Evolutionary conservation across 2,329 filamentous ascomycete genomes (phyloP).

Genomic region (Tolypocladium album): DNA sequence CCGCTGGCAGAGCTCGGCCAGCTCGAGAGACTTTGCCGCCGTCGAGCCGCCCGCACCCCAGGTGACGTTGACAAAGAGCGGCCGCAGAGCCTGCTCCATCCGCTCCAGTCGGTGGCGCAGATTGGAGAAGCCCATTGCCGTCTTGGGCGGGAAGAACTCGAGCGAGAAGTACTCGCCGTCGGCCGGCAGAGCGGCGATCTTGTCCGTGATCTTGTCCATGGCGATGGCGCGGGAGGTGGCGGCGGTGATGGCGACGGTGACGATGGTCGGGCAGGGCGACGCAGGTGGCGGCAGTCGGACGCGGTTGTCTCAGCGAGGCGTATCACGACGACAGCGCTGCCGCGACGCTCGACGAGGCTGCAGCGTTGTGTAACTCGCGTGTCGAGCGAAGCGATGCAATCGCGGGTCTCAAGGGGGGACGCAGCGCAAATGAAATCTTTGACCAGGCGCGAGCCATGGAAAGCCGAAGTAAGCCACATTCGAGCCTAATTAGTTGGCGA

Average conservation of each 20-base stretch:
- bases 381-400: background rate
- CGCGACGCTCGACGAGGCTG: background rate
- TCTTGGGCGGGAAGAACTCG: conserved; percentile 99
- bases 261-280: background rate
- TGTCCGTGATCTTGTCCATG: conserved; percentile 89
- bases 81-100: conserved; percentile 84
- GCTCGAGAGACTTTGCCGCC: conserved; percentile 78
- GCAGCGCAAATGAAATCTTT: background rate
- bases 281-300: background rate
- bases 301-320: background rate
- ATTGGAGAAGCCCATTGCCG: conserved; percentile 88
- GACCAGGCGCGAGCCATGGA: background rate
- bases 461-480: conserved; percentile 6
- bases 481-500: background rate
- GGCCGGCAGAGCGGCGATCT: conserved; percentile 80
- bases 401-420: background rate
- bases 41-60: conserved; percentile 97
- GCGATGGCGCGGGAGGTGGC: background rate
- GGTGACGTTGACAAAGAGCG: conserved; percentile 92
- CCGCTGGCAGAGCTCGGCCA: conserved; percentile 90
- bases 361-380: background rate
- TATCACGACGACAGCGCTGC: background rate
- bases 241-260: background rate
- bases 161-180: conserved; percentile 85
- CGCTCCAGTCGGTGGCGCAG: conserved; percentile 85